Conservation (phyloP, 495 filamentous ascomycete species). For the Polyplosphaeria fusca region DNA sequence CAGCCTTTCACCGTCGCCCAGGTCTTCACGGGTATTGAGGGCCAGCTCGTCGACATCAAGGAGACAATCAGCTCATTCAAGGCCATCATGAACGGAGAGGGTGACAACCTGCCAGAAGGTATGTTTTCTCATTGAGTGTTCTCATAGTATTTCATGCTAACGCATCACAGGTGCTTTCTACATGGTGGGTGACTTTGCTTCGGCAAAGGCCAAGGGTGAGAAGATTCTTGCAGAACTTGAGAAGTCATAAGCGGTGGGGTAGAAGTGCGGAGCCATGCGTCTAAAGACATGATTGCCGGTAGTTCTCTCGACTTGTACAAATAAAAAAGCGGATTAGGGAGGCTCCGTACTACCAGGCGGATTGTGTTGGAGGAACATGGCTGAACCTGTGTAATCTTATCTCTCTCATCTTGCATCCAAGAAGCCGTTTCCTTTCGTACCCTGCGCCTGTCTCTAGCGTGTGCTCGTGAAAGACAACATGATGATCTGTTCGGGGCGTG, state of each 20-base stretch:
- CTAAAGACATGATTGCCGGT: background rate
- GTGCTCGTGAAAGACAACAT: too few species aligned
- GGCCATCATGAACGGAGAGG: constrained; percentile 92
- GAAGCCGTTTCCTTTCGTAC: constrained; percentile 16
- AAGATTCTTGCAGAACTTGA: constrained; percentile 98
- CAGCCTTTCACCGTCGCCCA: constrained; percentile 99
- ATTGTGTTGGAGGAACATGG: constrained; percentile 25
- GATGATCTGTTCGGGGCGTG: too few species aligned
- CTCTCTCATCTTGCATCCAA: constrained; percentile 27
- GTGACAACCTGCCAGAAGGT: constrained; percentile 91
- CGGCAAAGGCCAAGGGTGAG: constrained; percentile 94
- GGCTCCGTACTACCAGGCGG: constrained; percentile 2
- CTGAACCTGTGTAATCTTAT: constrained; percentile 32
- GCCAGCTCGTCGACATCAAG: constrained; percentile 94
- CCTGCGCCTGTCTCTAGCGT: background rate
- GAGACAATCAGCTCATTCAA: constrained; percentile 97
- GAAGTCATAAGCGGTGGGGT: constrained; percentile 45
- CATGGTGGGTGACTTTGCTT: constrained; percentile 96
- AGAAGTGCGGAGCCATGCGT: background rate
- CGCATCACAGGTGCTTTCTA: constrained; percentile 69
- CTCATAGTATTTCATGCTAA: constrained; percentile 19
- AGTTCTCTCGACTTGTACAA: constrained; percentile 22
- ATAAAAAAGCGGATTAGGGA: constrained; percentile 10
- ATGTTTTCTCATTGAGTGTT: constrained; percentile 30
- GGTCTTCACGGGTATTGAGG: constrained; percentile 98